These are phyloP conservation scores for Purpureocillium takamizusanense DNA, from an alignment of 2,329 filamentous ascomycete genomes.

Conservation along the genomic window DNA sequence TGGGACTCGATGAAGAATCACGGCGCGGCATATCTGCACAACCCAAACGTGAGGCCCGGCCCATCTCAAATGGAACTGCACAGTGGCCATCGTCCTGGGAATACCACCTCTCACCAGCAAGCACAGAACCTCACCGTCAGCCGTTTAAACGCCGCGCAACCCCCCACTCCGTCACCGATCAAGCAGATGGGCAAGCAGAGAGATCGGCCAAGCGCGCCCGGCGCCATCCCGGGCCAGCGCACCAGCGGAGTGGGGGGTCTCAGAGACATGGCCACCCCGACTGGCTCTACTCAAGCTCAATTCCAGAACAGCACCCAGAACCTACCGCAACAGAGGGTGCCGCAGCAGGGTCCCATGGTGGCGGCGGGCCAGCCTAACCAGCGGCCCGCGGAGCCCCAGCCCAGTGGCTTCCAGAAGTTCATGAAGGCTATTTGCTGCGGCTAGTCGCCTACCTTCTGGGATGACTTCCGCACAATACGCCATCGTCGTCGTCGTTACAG, in stretches of 20 bases:
- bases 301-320: conserved; percentile 95
- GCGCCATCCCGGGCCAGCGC: conserved; percentile 65
- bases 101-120: conserved; percentile 55
- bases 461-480: conserved; percentile 19
- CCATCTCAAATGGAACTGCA: conserved; percentile 80
- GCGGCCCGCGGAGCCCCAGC: conserved; percentile 59
- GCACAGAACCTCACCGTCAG: conserved; percentile 62
- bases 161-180: conserved; percentile 77
- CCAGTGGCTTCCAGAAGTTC: conserved; percentile 80
- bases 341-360: conserved; percentile 50
- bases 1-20: conserved; percentile 72
- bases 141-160: conserved; percentile 91
- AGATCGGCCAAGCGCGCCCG: conserved; percentile 69
- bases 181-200: conserved; percentile 70
- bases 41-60: conserved; percentile 69
- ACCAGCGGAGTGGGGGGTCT: conserved; percentile 65
- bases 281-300: conserved; percentile 88
- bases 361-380: conserved; percentile 43
- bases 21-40: conserved; percentile 52
- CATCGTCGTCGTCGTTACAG: conserved; percentile 19
- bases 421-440: conserved; percentile 91
- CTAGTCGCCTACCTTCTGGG: conserved; percentile 29
- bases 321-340: conserved; percentile 58
- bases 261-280: conserved; percentile 71
- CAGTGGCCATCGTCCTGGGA: conserved; percentile 58